Base-by-base conservation (phyloP, 148 eudicot genomes). In the Dianthus caryophyllus region DNA sequence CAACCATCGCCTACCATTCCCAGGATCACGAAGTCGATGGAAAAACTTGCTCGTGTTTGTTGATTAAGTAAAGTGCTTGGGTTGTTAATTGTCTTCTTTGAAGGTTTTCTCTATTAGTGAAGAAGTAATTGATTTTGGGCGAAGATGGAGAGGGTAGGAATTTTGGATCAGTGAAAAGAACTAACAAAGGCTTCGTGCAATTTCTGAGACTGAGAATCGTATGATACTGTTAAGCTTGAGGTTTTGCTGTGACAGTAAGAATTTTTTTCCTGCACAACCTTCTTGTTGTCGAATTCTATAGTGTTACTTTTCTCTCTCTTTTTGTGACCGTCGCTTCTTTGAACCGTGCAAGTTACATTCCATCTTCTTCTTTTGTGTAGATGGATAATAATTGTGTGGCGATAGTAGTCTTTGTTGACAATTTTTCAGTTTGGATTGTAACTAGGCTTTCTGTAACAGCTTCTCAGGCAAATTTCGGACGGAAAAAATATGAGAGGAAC, bases 351-450 rank as follows among this genome's bases (percentile, higher is more conserved):
- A 61, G 64, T 80, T 62, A 66, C 69, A 65, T 33, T 64, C 66
- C 57, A n/a, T 72, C 41, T 58, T 76, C 24, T 76, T 71, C 43
- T 76, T 78, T 75, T 69, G 54, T 87, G 88, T 87, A 87, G 91
- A 87, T 87, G 91, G 91, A 84, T 87, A 88, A 87, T 75, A 65
- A 70, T 83, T 77, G 74, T 78, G 77, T 81, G 78, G 84, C 55
- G 69, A 52, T 71, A 50, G 79, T 73, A 68, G 68, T 75, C 83
- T 77, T 54, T 41, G 58, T 79, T 75, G 74, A 64, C 69, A 69
- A 52, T 78, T 31, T 66, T 80, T 80, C 78, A 69, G 74, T 73
- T 70, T 75, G 76, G 80, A 79, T 71, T 79, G 57, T 74, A 70
- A 72, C 20, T 57, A 66, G 83, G 79, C 72, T 62, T 67, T 65